These are phyloP conservation scores for Beta corolliflora DNA, from an alignment of 179 eudicot species.

Conservation along the genomic window DNA sequence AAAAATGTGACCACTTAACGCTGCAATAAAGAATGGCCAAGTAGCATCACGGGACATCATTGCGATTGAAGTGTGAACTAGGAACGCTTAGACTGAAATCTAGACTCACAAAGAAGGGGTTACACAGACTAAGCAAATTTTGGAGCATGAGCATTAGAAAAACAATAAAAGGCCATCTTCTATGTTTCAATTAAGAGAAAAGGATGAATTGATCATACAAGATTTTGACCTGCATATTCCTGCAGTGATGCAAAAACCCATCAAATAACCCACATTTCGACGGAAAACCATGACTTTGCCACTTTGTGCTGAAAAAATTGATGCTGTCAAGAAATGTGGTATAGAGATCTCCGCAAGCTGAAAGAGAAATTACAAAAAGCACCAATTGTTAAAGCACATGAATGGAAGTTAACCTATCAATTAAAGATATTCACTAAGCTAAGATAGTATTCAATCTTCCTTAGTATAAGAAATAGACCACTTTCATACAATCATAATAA, in stretches of 20 bases:
- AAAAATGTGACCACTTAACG: neutral
- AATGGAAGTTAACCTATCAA: neutral
- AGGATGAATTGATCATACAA: conserved; percentile 73
- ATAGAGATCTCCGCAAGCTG: conserved; percentile 94
- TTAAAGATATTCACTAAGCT: neutral
- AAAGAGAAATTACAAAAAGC: conserved; percentile 26
- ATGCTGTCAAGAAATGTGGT: conserved; percentile 97
- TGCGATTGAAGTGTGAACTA: neutral
- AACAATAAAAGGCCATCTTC: conserved; percentile 15
- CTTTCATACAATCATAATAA: neutral
- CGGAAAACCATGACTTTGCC: conserved; percentile 60
- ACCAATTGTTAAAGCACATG: conserved; percentile 8
- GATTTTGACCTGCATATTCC: conserved; percentile 98
- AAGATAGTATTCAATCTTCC: neutral
- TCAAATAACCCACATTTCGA: conserved; percentile 67
- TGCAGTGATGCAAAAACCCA: conserved; percentile 64
- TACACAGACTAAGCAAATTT: conserved; percentile 19
- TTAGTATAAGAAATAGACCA: too few relatives aligned
- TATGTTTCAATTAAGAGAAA: conserved; percentile 33
- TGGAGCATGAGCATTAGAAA: conserved; percentile 6
- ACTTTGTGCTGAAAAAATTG: conserved; percentile 94
- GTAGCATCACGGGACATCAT: neutral
- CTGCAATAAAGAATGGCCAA: neutral
- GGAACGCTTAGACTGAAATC: neutral
- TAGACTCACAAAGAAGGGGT: neutral